Evolutionary conservation across 306 rosid genomes (phyloP), one percentile per base, ranked within the genome.

Genomic region (Trifolium fragiferum): DNA sequence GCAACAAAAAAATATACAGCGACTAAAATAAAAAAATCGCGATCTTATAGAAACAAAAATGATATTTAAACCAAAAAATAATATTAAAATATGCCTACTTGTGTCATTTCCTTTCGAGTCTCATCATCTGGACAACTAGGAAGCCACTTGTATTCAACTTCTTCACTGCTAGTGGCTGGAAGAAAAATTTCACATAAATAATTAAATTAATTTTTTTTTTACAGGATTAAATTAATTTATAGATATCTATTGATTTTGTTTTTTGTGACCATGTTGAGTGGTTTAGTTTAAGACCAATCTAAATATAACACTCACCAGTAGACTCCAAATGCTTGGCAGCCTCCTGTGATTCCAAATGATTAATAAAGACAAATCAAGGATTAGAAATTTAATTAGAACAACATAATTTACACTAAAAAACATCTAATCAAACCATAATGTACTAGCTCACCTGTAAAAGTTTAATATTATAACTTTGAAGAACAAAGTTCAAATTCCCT

Each of bases 61-160:
- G n/a, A n/a, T n/a, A n/a, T n/a, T n/a, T n/a, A n/a, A n/a, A n/a
- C n/a, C n/a, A n/a, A 25, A 47, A 20, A 73, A 41, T 2, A 6
- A 30, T 40, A 66, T 12, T 12, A 75, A 8, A 21, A 38, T 21
- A 50, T 10, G 33, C 32, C 30, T 72, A 89, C 98, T 23, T 81
- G 88, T 54, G 10, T 46, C 32, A 38, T 46, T 8, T 86, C 80
- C 64, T 61, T 72, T 15, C 25, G 40, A 8, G 68, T 10, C 15
- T 18, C 82, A 30, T 47, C 76, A n/a, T 23, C 25, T 6, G 86
- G 87, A 51, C 78, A 82, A 47, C 77, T 55, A 20, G 97, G 91
- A 74, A 90, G 97, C 61, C 64, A 77, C 70, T 78, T 84, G 85
- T 93, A 93, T 9, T 80, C 96, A 51, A 66, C 92, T 62, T 75